A percentile compares a stretch with the other conserved stretches of the same genome.
Evolutionary conservation across 2,329 filamentous ascomycete species (phyloP).

Genomic region (Ramularia collo-cygni): DNA sequence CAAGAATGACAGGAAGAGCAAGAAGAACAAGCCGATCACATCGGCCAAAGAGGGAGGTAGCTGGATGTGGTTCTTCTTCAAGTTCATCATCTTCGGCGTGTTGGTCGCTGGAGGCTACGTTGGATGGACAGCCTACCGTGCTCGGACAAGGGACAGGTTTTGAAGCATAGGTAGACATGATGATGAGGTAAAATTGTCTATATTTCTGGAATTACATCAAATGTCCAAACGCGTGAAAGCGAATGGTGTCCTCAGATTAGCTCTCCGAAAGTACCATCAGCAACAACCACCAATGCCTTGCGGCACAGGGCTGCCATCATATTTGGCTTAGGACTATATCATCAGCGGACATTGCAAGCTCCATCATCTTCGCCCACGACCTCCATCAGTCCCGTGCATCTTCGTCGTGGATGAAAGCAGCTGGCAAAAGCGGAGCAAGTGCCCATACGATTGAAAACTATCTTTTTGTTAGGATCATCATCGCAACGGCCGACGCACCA

Average conservation of each 20-base stretch:
- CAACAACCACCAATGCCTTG: conserved; percentile 21
- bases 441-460: conserved; percentile 35
- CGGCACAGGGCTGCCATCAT: conserved; percentile 25
- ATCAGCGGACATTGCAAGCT: conserved; percentile 23
- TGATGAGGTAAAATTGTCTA: conserved; percentile 4
- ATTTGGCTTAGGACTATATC: conserved; percentile 27
- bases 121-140: conserved; percentile 77
- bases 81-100: conserved; percentile 69
- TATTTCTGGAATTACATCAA: background rate
- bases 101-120: conserved; percentile 70
- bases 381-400: conserved; percentile 5
- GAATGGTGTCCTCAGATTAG: conserved; percentile 27
- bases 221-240: conserved; percentile 1
- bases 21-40: conserved; percentile 22
- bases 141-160: conserved; percentile 43
- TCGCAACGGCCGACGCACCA: conserved; percentile 12
- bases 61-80: conserved; percentile 70
- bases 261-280: conserved; percentile 27
- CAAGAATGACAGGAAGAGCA: conserved; percentile 34
- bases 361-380: conserved; percentile 9
- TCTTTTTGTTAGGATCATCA: conserved; percentile 24
- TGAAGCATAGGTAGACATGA: conserved; percentile 24
- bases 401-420: conserved; percentile 17
- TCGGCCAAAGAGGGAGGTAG: conserved; percentile 39
- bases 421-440: conserved; percentile 27